These are phyloP conservation scores for Acephala macrosclerotiorum DNA, from an alignment of 2,329 filamentous ascomycete genomes.

Conservation along the genomic window DNA sequence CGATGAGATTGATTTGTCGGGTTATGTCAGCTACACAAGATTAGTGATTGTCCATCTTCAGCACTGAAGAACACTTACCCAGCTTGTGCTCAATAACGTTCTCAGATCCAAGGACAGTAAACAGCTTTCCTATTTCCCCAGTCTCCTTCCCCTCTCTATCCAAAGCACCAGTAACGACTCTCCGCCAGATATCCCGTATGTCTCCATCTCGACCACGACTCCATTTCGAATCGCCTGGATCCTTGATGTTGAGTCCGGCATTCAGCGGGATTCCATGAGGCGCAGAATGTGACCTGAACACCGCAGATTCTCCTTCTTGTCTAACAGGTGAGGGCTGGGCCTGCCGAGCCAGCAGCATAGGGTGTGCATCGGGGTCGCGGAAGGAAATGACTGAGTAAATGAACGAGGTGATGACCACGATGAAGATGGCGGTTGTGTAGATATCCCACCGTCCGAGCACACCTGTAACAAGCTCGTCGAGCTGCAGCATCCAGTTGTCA, in stretches of 20 bases:
- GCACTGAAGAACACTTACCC: slow-evolving; percentile 49
- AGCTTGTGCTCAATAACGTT: slow-evolving; percentile 76
- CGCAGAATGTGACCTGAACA: slow-evolving; percentile 83
- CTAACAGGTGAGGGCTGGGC: slow-evolving; percentile 79
- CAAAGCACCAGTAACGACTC: slow-evolving; percentile 68
- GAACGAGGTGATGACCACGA: slow-evolving; percentile 70
- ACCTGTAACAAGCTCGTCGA: slow-evolving; percentile 75
- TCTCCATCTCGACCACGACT: slow-evolving; percentile 85
- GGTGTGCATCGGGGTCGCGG: slow-evolving; percentile 88
- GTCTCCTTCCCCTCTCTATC: slow-evolving; percentile 67
- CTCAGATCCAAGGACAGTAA: slow-evolving; percentile 81
- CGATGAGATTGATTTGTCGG: slow-evolving; percentile 87
- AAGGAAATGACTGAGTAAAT: slow-evolving; percentile 74
- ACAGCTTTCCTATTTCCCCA: slow-evolving; percentile 71
- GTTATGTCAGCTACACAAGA: slow-evolving; percentile 70
- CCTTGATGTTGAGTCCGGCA: slow-evolving; percentile 81
- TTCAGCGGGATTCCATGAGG: slow-evolving; percentile 86
- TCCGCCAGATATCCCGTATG: slow-evolving; percentile 88
- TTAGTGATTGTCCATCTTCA: slow-evolving; percentile 24
- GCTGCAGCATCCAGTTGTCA: slow-evolving; percentile 65
- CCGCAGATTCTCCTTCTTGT: slow-evolving; percentile 82
- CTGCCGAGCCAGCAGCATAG: slow-evolving; percentile 88
- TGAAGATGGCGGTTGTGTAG: slow-evolving; percentile 76
- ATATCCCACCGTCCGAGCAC: slow-evolving; percentile 83
- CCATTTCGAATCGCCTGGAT: slow-evolving; percentile 82